Conservation (phyloP, 2,329 filamentous ascomycete genomes). For the Pleurostoma richardsiae region DNA sequence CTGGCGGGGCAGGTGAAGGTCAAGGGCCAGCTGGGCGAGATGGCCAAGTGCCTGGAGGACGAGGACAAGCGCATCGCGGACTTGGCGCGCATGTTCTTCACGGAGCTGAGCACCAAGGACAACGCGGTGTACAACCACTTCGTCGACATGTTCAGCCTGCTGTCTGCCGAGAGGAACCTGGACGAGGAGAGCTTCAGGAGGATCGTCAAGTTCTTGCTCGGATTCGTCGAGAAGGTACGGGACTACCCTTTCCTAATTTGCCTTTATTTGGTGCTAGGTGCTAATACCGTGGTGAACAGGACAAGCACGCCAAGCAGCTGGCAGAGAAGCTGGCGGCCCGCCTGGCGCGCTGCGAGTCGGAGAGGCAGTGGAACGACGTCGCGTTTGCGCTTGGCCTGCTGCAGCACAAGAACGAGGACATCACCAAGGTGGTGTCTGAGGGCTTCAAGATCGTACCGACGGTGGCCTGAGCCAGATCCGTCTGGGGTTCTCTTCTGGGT, state of each 20-base stretch:
- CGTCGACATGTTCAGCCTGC: constrained; percentile 94
- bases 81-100: constrained; percentile 96
- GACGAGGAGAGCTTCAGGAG: constrained; percentile 81
- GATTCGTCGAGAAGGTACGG: constrained; percentile 93
- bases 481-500: too few relatives aligned
- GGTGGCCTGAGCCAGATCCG: constrained; percentile 35
- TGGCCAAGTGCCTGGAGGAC: constrained; percentile 98
- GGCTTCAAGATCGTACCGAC: constrained; percentile 70
- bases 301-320: constrained; percentile 94
- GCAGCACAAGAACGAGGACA: constrained; percentile 91
- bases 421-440: constrained; percentile 68
- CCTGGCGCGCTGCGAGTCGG: constrained; percentile 78
- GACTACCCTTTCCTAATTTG: not conserved
- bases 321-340: constrained; percentile 88
- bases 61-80: constrained; percentile 92
- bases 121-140: constrained; percentile 99
- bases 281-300: constrained; percentile 44
- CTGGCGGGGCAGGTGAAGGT: constrained; percentile 98
- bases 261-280: not conserved
- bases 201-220: constrained; percentile 87
- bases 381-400: constrained; percentile 85
- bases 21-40: constrained; percentile 96
- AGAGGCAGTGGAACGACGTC: constrained; percentile 96
- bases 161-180: constrained; percentile 75
- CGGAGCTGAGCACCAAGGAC: constrained; percentile 93